These are phyloP conservation scores for Datisca glomerata DNA, from an alignment of 306 rosid species.

Conservation along the genomic window DNA sequence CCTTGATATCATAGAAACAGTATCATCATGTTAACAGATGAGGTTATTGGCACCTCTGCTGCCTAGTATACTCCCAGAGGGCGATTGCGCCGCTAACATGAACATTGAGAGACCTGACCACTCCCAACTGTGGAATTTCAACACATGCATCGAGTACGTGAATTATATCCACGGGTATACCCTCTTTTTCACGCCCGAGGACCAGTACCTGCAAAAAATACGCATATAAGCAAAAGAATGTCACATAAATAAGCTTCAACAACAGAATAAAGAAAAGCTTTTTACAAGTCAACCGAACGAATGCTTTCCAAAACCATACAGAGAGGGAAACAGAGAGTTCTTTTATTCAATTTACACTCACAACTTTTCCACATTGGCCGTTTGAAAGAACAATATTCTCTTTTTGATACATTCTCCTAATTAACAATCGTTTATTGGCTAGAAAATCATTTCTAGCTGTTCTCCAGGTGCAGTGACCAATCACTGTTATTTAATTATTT, in stretches of 20 bases:
- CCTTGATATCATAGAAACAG: not conserved
- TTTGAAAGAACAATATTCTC: too few species aligned
- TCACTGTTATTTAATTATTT: too few species aligned
- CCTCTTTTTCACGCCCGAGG: slow-evolving; percentile 94
- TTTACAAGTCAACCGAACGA: not conserved
- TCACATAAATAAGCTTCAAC: too few species aligned
- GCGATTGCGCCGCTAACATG: slow-evolving; percentile 98
- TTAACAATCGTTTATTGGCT: too few species aligned
- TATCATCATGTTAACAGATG: not conserved
- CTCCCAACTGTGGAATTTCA: slow-evolving; percentile 92
- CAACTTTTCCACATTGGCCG: too few species aligned
- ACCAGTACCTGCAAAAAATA: slow-evolving; percentile 58
- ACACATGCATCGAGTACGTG: slow-evolving; percentile 81
- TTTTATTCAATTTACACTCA: too few species aligned
- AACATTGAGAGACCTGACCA: slow-evolving; percentile 91
- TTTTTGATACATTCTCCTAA: too few species aligned
- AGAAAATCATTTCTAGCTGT: too few species aligned
- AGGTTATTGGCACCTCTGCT: slow-evolving; percentile 58
- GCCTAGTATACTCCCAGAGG: slow-evolving; percentile 93
- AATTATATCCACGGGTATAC: slow-evolving; percentile 85
- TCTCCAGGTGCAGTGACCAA: too few species aligned
- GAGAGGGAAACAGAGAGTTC: too few species aligned
- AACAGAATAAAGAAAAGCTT: not conserved
- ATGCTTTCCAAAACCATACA: too few species aligned
- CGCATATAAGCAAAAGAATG: not conserved